Base-by-base conservation (phyloP, 371 early-diverging fungal genomes). In the Apophysomyces sp. region DNA sequence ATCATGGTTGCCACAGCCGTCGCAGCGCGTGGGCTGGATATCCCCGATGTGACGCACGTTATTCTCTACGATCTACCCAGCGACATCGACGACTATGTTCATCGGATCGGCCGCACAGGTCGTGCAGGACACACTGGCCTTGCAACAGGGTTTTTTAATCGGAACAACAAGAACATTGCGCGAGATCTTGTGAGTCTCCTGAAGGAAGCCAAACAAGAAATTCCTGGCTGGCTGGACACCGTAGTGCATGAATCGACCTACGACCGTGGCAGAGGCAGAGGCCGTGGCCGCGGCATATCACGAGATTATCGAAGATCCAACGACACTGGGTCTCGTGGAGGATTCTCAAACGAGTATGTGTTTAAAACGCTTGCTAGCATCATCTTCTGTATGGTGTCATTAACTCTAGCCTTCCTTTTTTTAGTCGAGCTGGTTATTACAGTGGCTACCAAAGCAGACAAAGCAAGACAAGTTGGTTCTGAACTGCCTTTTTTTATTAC, bases 1-100 rank as follows among this genome's bases (percentile, higher is more conserved):
- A 85, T 98, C 60, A 83, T 99, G 80, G 96, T 98, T 12, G 98
- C 97, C 24, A 99, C 99, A 9, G 99, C 98, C 34, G 96, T 99
- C 3, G 99, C 97, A 40, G 95, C 98, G n/a, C 90, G 99, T 80
- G 99, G 99, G 40, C 77, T 98, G 28, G 99, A 92, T 68, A 90
- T 90, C 54, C 87, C 90, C 55, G 90, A 91, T 61, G 92, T 92
- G 34, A 86, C 86, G 24, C 93, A 93, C 67, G 93, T 95, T 39
- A 81, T 94, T 67, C 94, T 94, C 74, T 96, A 90, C 74, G 97
- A 96, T 62, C 79, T 97, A 55, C 97, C 97, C 26, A 86, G 83
- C 0, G 93, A 93, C 69, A 86, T 87, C 68, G 91, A 92, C 65
- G 95, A 95, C 72, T 98, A 94, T 74, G 94, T 98, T 40, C 98